These are phyloP conservation scores for Xylaria sp. DNA, from an alignment of 2,329 filamentous ascomycete species.

Conservation along the genomic window DNA sequence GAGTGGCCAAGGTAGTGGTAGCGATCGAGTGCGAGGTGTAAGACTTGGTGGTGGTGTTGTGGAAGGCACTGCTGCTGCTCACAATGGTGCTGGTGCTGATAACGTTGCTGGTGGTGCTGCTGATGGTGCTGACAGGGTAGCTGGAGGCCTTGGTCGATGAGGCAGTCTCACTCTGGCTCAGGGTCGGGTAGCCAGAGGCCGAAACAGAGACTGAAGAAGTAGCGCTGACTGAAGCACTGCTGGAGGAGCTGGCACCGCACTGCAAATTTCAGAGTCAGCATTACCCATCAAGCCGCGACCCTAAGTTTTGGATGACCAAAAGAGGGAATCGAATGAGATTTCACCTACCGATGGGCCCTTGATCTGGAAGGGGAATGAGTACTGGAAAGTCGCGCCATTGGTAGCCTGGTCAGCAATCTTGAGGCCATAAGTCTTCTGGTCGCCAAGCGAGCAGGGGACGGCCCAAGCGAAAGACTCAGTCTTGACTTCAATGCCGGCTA, in stretches of 20 bases:
- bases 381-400: constrained; percentile 63
- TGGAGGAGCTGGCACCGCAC: constrained; percentile 24
- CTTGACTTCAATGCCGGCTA: constrained; percentile 60
- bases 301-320: not conserved
- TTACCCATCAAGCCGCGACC: not conserved
- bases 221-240: constrained; percentile 6
- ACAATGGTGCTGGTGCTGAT: constrained; percentile 6
- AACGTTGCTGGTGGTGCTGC: constrained; percentile 7
- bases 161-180: not conserved
- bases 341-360: constrained; percentile 44
- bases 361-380: constrained; percentile 70
- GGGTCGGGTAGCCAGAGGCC: constrained; percentile 14
- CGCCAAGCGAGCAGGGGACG: constrained; percentile 58
- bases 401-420: constrained; percentile 62
- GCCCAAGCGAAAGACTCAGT: constrained; percentile 61
- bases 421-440: constrained; percentile 65
- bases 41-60: constrained; percentile 16
- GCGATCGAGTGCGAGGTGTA: not conserved
- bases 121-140: constrained; percentile 13
- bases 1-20: constrained; percentile 12
- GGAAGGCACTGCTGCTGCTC: not conserved
- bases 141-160: not conserved
- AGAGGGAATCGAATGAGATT: not conserved
- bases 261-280: constrained; percentile 21
- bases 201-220: constrained; percentile 12